phyloP scores from a whole-genome alignment of 495 filamentous ascomycete genomes.

The Ascodesmis nigricans region DNA sequence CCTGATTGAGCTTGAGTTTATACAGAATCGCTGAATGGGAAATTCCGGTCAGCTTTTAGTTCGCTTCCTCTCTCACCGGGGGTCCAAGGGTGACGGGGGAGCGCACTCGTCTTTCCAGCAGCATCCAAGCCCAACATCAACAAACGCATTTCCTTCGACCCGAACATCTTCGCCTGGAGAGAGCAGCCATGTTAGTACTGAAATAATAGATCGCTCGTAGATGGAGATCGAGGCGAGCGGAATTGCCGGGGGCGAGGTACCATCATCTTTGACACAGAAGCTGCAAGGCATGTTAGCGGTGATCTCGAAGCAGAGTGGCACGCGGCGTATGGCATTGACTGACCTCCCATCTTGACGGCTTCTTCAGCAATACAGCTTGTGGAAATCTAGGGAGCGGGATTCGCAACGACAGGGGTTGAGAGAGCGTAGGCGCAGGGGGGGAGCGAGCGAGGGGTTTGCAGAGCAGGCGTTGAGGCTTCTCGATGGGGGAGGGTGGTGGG shows the following conservation, averaged over 20 bases:
- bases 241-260: constrained; percentile 9
- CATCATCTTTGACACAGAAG: constrained; percentile 19
- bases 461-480: no score
- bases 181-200: constrained; percentile 6
- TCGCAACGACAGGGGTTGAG: no score
- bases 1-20: constrained; percentile 94
- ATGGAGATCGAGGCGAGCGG: constrained; percentile 2
- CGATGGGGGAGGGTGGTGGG: no score
- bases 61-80: constrained; percentile 14
- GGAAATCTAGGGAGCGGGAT: no score
- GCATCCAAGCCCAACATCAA: constrained; percentile 95
- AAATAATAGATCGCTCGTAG: background rate
- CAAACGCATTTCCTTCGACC: constrained; percentile 94
- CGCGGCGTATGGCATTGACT: constrained; percentile 4
- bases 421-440: no score
- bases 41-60: no score
- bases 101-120: constrained; percentile 83
- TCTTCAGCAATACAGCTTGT: no score
- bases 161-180: constrained; percentile 56
- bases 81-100: constrained; percentile 2
- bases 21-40: constrained; percentile 70
- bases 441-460: no score
- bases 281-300: constrained; percentile 12
- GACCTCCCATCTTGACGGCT: constrained; percentile 19
- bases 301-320: constrained; percentile 4